Conservation (phyloP, 2,329 filamentous ascomycete genomes). For the Penicillium oxalicum region DNA sequence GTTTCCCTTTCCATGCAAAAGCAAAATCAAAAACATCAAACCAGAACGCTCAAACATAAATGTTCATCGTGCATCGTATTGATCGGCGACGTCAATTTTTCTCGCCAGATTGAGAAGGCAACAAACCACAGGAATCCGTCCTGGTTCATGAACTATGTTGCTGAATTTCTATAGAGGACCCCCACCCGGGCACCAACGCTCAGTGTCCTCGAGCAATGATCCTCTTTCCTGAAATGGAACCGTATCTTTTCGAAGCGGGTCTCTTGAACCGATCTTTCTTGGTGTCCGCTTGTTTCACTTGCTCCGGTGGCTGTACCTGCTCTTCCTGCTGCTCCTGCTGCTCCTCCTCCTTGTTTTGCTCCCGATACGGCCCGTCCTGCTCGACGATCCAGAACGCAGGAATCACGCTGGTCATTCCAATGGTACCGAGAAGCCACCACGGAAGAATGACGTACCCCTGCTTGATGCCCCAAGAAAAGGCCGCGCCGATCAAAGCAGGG, state of each 20-base stretch:
- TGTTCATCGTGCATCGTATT: no score
- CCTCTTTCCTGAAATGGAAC: background rate
- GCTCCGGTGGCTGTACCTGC: no score
- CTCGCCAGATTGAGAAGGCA: no score
- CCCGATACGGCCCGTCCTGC: conserved; percentile 58
- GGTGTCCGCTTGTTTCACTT: background rate
- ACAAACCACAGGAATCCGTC: no score
- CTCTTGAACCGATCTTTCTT: background rate
- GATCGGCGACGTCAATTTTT: no score
- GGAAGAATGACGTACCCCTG: conserved; percentile 70
- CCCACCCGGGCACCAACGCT: no score
- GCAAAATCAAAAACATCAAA: no score
- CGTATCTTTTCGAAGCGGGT: background rate
- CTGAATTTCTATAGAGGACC: no score
- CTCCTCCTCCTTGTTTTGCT: conserved; percentile 25
- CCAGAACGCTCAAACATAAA: no score
- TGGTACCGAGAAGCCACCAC: conserved; percentile 68
- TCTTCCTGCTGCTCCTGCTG: conserved; percentile 13
- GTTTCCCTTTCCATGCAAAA: no score
- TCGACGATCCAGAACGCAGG: conserved; percentile 70
- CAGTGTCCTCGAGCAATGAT: no score
- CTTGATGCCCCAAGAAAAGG: conserved; percentile 71
- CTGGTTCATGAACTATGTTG: no score
- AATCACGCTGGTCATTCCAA: conserved; percentile 61
- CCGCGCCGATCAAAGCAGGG: conserved; percentile 64